phyloP scores from a whole-genome alignment of 1,284 basidiomycete species.

The Apiotrichum sp. region DNA sequence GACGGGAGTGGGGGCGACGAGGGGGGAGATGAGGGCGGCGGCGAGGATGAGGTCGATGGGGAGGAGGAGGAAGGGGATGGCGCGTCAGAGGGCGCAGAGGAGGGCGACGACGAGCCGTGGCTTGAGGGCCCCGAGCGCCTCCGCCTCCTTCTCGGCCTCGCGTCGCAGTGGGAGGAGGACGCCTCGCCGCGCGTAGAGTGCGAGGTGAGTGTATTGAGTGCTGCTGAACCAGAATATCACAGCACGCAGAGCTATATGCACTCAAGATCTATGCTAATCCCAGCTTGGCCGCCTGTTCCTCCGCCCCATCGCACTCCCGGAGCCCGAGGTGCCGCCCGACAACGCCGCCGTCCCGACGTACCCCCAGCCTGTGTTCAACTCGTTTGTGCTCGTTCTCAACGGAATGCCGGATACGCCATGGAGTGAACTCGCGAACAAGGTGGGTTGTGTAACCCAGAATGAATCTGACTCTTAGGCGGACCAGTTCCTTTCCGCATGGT shows the following conservation, averaged over 20 bases:
- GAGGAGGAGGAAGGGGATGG: constrained; percentile 7
- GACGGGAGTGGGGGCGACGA: constrained; percentile 8
- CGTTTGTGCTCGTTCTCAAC: constrained; percentile 30
- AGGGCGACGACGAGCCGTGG: constrained; percentile 20
- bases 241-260: neutral
- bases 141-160: constrained; percentile 31
- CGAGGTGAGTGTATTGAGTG: constrained; percentile 20
- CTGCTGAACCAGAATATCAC: too few species aligned
- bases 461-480: constrained; percentile 16
- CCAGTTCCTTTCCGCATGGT: constrained; percentile 16
- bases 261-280: neutral
- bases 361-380: constrained; percentile 5
- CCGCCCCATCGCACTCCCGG: constrained; percentile 18
- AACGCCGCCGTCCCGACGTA: constrained; percentile 14
- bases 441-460: constrained; percentile 5
- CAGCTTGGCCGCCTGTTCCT: constrained; percentile 28
- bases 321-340: constrained; percentile 9
- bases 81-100: neutral
- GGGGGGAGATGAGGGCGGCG: neutral
- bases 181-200: constrained; percentile 33
- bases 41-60: constrained; percentile 4
- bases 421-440: constrained; percentile 22
- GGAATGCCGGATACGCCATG: constrained; percentile 25
- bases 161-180: constrained; percentile 36
- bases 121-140: constrained; percentile 35